Evolutionary conservation across 2,329 filamentous ascomycete species (phyloP).

Genomic region (Septoria petroselini): DNA sequence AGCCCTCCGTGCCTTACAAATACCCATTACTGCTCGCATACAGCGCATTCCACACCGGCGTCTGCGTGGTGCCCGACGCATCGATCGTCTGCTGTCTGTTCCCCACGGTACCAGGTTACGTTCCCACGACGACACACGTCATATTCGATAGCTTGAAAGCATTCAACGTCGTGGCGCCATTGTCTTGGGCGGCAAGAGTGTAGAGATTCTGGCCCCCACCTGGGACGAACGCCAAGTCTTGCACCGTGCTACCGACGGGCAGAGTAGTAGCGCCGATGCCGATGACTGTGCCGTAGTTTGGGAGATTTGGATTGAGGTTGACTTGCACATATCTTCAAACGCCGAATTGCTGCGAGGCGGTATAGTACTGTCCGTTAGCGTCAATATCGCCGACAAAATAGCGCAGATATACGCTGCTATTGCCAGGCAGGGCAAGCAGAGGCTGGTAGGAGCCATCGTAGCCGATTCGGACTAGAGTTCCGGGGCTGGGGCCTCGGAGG

Average conservation of each 20-base stretch:
- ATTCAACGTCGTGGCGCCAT: conserved; percentile 8
- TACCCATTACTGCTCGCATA: conserved; percentile 11
- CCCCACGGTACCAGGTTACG: conserved; percentile 1
- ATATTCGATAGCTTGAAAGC: too few species aligned
- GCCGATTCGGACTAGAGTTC: conserved; percentile 9
- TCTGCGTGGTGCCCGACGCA: too few species aligned
- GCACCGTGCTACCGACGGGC: background rate
- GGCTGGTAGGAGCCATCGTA: conserved; percentile 11
- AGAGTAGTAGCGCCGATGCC: background rate
- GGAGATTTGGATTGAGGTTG: conserved; percentile 11
- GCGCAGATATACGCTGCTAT: background rate
- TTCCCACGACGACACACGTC: background rate
- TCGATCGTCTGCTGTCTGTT: too few species aligned
- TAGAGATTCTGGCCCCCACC: conserved; percentile 10
- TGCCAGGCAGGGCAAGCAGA: conserved; percentile 7
- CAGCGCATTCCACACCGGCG: conserved; percentile 12
- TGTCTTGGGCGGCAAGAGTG: background rate
- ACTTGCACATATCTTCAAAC: conserved; percentile 14
- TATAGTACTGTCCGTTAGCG: conserved; percentile 14
- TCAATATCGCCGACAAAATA: conserved; percentile 17
- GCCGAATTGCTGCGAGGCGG: conserved; percentile 8
- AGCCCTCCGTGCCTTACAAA: conserved; percentile 15
- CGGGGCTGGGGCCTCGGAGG: conserved; percentile 11
- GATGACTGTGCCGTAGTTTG: conserved; percentile 17
- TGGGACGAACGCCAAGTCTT: conserved; percentile 19